Base-by-base conservation (phyloP, 2,329 filamentous ascomycete genomes). In the Arthrinium puccinioides region DNA sequence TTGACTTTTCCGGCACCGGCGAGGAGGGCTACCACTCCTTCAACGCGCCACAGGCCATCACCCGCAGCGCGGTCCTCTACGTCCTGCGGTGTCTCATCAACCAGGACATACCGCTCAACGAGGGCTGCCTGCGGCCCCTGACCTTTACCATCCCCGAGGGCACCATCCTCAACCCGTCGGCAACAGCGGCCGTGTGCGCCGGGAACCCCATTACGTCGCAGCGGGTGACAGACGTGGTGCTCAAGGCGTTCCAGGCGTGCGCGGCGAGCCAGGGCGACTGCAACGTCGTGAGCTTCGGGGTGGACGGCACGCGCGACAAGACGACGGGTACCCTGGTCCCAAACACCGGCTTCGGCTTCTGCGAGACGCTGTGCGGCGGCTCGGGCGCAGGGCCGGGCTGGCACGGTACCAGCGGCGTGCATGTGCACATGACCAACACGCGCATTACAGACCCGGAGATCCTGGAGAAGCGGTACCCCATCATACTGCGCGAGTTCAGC, bases 211-310 rank as follows among this genome's bases (percentile, higher is more conserved):
- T 45, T 16, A 42, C 47, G 1, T 48, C 45, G 19, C 44, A 50
- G 33, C 44, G 46, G 16, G 40, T 49, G 9, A 41, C 45, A 6
- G 46, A 48, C 21, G 41, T 45, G 13, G 42, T 50, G 10, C 40
- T 50, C 4, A 42, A 37, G 24, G 46, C 47, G n/a, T 48, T 50
- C 32, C 26, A 55, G 3, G 56, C 56, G 9, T 57, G 55, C 9
- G 83, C 84, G 3, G 84, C 84, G 4, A 79, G 71, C 1, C 85
- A 89, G 48, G 84, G 84, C 16, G 82, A 84, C 51, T 82, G 78
- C 55, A 89, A 89, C 57, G 87, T 87, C 51, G 66, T 89, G 9
- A 88, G 83, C 1, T 88, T 89, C 49, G 84, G 83, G 38, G 84
- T 84, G 48, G 79, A 78, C 24, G 45, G 45, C 25, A 39, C 39